Conservation (phyloP, 495 filamentous ascomycete species). For the Podospora tetraspora region DNA sequence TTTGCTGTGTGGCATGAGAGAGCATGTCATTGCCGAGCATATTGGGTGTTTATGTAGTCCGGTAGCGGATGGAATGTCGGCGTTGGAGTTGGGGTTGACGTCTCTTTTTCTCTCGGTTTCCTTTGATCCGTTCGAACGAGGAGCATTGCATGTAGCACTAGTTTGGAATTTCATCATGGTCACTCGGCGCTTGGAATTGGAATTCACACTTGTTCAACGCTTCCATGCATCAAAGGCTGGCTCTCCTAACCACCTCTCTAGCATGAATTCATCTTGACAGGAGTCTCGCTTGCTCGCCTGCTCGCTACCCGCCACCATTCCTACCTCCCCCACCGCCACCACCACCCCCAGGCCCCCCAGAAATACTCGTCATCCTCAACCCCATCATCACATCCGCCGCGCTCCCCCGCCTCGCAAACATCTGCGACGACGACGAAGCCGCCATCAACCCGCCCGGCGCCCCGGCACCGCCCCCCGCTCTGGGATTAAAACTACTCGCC, state of each 20-base stretch:
- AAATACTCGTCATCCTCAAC: constrained; percentile 8
- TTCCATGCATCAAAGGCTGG: not conserved
- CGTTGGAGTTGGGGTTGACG: not conserved
- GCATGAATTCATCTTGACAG: too few species aligned
- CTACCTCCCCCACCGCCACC: not conserved
- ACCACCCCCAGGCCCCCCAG: not conserved
- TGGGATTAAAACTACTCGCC: constrained; percentile 1
- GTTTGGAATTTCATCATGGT: not conserved
- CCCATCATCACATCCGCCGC: constrained; percentile 34
- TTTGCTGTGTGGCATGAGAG: not conserved
- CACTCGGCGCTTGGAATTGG: not conserved
- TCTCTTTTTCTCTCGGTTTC: not conserved
- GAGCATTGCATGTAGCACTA: not conserved
- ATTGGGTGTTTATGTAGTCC: not conserved
- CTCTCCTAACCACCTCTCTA: too few species aligned
- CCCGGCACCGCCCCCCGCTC: constrained; percentile 22
- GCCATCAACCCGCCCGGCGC: constrained; percentile 32
- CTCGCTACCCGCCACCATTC: not conserved
- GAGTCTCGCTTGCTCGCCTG: not conserved
- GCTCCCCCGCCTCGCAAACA: constrained; percentile 39
- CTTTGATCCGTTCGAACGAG: not conserved
- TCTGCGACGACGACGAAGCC: constrained; percentile 30
- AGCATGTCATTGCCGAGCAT: not conserved
- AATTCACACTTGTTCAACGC: not conserved
- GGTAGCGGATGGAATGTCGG: not conserved